Conservation (phyloP, 371 early-diverging fungal species). For the Mortierella sp. region DNA sequence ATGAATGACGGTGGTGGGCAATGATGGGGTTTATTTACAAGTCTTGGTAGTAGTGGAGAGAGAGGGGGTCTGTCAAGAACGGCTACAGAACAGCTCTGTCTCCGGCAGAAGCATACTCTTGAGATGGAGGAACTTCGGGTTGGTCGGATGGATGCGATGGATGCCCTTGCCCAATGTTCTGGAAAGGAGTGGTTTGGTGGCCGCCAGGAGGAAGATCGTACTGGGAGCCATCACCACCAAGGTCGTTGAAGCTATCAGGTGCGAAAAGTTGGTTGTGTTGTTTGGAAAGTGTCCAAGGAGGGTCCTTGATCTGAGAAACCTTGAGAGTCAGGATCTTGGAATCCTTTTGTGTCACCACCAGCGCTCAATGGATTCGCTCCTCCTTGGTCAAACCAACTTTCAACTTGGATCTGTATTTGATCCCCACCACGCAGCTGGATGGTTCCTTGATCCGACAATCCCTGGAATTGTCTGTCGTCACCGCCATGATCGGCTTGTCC, state of each 20-base stretch:
- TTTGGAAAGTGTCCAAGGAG: conserved; percentile 3
- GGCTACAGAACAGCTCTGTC: too few relatives aligned
- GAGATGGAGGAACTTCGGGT: too few relatives aligned
- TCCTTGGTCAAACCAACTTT: conserved; percentile 1
- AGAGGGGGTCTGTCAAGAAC: too few relatives aligned
- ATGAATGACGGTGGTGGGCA: too few relatives aligned
- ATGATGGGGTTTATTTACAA: too few relatives aligned
- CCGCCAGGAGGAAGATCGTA: too few relatives aligned
- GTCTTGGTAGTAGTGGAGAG: too few relatives aligned
- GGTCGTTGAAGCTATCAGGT: neutral
- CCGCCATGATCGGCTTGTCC: conserved; percentile 16
- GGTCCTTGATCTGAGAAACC: neutral
- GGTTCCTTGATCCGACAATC: conserved; percentile 10
- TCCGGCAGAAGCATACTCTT: too few relatives aligned
- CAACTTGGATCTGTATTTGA: neutral
- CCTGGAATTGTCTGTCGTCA: neutral
- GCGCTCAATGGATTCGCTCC: conserved; percentile 9
- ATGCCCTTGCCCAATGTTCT: too few relatives aligned
- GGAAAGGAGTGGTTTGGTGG: too few relatives aligned
- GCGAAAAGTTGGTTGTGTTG: neutral
- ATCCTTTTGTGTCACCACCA: conserved; percentile 11
- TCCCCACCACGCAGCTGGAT: neutral
- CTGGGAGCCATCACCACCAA: neutral
- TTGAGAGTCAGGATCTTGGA: conserved; percentile 7
- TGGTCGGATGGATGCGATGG: too few relatives aligned